Evolutionary conservation across 1,284 basidiomycete species (phyloP).

Genomic region (Leccinum colubrinum): DNA sequence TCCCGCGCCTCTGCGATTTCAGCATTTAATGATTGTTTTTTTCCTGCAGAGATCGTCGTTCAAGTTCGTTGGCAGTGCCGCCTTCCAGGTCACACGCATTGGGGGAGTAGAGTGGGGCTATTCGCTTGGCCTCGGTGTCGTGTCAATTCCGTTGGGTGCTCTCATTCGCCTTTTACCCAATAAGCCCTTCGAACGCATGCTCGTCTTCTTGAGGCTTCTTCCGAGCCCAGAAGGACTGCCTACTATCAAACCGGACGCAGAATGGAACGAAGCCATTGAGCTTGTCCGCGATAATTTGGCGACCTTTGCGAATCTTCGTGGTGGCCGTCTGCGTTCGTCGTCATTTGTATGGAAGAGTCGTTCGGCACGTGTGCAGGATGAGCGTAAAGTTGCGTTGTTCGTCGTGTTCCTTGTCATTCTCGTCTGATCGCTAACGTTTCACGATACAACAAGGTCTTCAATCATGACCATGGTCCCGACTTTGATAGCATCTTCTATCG

Average conservation of each 20-base stretch:
- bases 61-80: constrained; percentile 90
- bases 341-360: constrained; percentile 82
- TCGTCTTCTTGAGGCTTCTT: constrained; percentile 67
- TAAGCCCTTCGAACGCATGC: constrained; percentile 71
- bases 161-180: constrained; percentile 85
- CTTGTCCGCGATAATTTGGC: constrained; percentile 84
- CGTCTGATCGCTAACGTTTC: constrained; percentile 5
- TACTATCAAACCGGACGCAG: constrained; percentile 55
- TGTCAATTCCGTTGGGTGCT: constrained; percentile 87
- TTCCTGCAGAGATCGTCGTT: constrained; percentile 69
- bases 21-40: not conserved
- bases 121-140: constrained; percentile 85
- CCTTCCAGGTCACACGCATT: constrained; percentile 88
- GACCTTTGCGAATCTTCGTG: constrained; percentile 79
- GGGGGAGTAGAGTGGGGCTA: constrained; percentile 85
- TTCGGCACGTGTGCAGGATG: constrained; percentile 53
- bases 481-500: constrained; percentile 81
- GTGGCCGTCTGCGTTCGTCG: constrained; percentile 82
- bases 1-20: not conserved
- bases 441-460: constrained; percentile 38
- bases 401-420: constrained; percentile 12
- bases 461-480: constrained; percentile 89
- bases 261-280: constrained; percentile 73
- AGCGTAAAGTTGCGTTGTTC: constrained; percentile 42
- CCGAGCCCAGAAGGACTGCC: constrained; percentile 70